These are phyloP conservation scores for Ophidiomyces ophidiicola DNA, from an alignment of 2,329 filamentous ascomycete species.

Conservation along the genomic window DNA sequence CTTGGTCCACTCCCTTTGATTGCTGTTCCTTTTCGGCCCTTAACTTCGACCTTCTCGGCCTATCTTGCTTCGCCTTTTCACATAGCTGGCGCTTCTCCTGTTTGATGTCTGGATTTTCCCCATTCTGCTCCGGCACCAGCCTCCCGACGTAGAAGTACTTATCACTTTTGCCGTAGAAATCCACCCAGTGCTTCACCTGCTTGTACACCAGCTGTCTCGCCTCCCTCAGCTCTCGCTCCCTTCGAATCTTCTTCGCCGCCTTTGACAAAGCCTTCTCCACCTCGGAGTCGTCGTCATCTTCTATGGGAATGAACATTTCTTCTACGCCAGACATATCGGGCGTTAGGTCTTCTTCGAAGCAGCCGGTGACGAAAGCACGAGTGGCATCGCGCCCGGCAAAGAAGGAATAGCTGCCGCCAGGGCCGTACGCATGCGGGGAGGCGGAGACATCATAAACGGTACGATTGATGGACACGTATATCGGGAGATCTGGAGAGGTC, in stretches of 20 bases:
- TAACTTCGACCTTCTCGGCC: slow-evolving; percentile 41
- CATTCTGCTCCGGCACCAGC: slow-evolving; percentile 50
- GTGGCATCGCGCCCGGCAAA: slow-evolving; percentile 81
- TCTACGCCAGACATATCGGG: slow-evolving; percentile 79
- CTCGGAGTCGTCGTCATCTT: slow-evolving; percentile 43
- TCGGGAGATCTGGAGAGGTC: slow-evolving; percentile 57
- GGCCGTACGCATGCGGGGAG: slow-evolving; percentile 52
- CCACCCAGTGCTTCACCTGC: slow-evolving; percentile 66
- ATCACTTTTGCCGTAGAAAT: slow-evolving; percentile 65
- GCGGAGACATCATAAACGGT: slow-evolving; percentile 53
- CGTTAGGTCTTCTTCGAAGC: slow-evolving; percentile 74
- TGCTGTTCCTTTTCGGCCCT: slow-evolving; percentile 21
- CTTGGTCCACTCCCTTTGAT: not conserved
- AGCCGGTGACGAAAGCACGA: slow-evolving; percentile 82
- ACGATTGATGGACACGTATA: slow-evolving; percentile 75
- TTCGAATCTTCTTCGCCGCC: slow-evolving; percentile 39
- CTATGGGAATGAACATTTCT: slow-evolving; percentile 62
- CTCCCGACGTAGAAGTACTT: slow-evolving; percentile 73
- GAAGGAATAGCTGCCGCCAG: slow-evolving; percentile 73
- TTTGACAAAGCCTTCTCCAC: slow-evolving; percentile 23
- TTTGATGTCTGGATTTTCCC: slow-evolving; percentile 22
- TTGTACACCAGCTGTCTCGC: slow-evolving; percentile 55
- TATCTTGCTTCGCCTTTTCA: slow-evolving; percentile 53
- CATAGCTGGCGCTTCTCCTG: slow-evolving; percentile 55
- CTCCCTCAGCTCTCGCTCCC: slow-evolving; percentile 50